phyloP scores from a whole-genome alignment of 1,284 basidiomycete genomes.

The Leccinum angustisporum region DNA sequence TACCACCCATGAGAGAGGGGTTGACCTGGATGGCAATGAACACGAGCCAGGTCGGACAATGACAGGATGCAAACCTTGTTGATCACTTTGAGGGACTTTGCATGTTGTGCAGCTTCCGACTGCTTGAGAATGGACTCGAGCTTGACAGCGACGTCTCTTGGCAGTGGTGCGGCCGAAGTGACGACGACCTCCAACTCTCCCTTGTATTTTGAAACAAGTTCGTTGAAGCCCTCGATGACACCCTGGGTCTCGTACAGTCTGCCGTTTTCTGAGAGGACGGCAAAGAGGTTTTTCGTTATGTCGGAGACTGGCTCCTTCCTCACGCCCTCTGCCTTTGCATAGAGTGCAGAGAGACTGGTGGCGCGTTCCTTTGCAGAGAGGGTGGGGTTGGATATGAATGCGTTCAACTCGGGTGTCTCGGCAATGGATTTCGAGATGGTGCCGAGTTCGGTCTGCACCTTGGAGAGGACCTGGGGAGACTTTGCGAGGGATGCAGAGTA shows the following conservation, averaged over 20 bases:
- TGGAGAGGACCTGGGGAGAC: conserved; percentile 75
- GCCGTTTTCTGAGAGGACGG: conserved; percentile 92
- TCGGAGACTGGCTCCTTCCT: conserved; percentile 80
- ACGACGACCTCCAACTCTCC: conserved; percentile 94
- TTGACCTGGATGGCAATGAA: conserved; percentile 63
- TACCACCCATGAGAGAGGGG: conserved; percentile 82
- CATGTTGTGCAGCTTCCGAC: conserved; percentile 78
- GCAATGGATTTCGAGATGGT: conserved; percentile 68
- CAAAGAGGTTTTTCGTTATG: conserved; percentile 91
- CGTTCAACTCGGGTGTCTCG: conserved; percentile 59
- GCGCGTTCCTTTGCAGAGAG: conserved; percentile 78
- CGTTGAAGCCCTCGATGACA: conserved; percentile 91
- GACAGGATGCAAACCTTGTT: conserved; percentile 68
- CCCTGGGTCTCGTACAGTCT: conserved; percentile 81
- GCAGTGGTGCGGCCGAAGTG: conserved; percentile 82
- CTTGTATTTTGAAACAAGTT: conserved; percentile 86
- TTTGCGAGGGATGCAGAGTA: conserved; percentile 91
- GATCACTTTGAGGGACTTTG: conserved; percentile 82
- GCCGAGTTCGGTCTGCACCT: conserved; percentile 82
- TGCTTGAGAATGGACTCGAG: conserved; percentile 85
- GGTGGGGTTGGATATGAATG: conserved; percentile 87
- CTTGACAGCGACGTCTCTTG: conserved; percentile 69
- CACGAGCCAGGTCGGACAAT: neutral
- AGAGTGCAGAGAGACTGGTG: conserved; percentile 69
- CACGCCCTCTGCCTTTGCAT: conserved; percentile 56